phyloP scores from a whole-genome alignment of 2,329 filamentous ascomycete genomes.

The Penicillium capsulatum region DNA sequence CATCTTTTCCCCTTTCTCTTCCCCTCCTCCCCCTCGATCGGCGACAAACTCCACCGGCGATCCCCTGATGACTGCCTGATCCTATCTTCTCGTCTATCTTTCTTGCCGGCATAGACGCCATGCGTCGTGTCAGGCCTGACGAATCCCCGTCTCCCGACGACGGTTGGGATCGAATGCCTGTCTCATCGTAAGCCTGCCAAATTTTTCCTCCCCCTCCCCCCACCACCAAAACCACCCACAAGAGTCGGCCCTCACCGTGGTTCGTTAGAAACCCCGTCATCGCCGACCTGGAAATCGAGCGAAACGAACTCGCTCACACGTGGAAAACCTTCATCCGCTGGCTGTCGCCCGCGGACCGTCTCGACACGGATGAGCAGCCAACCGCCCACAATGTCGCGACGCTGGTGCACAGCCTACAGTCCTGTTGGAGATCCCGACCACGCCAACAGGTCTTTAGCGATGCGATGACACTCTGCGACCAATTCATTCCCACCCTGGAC shows the following conservation, averaged over 20 bases:
- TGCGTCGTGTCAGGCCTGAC: slow-evolving; percentile 21
- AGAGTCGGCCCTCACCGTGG: no score
- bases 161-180: slow-evolving; percentile 29
- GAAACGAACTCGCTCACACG: slow-evolving; percentile 35
- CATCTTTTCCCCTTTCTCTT: slow-evolving; percentile 9
- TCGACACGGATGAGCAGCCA: slow-evolving; percentile 29
- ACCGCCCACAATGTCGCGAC: slow-evolving; percentile 27
- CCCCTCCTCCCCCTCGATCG: slow-evolving; percentile 11
- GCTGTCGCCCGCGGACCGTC: slow-evolving; percentile 26
- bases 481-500: slow-evolving; percentile 28
- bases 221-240: no score
- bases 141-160: slow-evolving; percentile 22
- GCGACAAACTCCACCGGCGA: slow-evolving; percentile 13
- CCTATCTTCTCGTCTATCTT: slow-evolving; percentile 2
- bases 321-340: slow-evolving; percentile 35
- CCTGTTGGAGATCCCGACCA: slow-evolving; percentile 27
- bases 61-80: slow-evolving; percentile 21
- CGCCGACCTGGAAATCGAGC: slow-evolving; percentile 37
- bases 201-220: no score
- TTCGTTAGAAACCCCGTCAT: slow-evolving; percentile 31
- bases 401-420: slow-evolving; percentile 27
- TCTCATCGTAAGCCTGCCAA: slow-evolving; percentile 24
- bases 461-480: slow-evolving; percentile 26
- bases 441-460: slow-evolving; percentile 25
- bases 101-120: slow-evolving; percentile 10